Percentiles rank a stretch among this genome's conserved stretches.
Conservation (phyloP, 495 filamentous ascomycete species). For the Aspergillus baeticus region DNA sequence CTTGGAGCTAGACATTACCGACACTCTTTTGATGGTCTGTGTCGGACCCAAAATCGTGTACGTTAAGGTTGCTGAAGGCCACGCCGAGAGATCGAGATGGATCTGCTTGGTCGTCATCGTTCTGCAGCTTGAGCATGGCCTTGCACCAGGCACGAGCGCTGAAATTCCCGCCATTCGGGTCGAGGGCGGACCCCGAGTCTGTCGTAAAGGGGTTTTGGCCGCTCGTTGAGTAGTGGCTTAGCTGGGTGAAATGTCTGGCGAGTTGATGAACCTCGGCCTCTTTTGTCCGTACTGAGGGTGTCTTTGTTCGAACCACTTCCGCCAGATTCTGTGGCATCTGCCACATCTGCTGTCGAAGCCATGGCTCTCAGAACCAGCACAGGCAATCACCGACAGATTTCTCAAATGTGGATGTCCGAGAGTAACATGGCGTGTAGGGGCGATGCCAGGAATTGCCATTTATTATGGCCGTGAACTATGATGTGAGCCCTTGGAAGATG, state of each 20-base stretch:
- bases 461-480: no score
- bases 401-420: no score
- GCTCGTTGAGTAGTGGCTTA: neutral
- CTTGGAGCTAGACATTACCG: conserved; percentile 60
- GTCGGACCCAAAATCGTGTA: conserved; percentile 70
- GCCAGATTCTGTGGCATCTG: no score
- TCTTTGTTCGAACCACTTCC: no score
- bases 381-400: no score
- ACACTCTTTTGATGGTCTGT: conserved; percentile 82
- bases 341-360: no score
- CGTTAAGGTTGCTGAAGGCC: conserved; percentile 61
- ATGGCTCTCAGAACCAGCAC: no score
- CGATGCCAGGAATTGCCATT: no score
- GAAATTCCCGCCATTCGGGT: conserved; percentile 44
- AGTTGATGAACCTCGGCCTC: neutral
- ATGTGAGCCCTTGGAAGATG: no score
- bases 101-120: conserved; percentile 18
- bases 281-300: no score
- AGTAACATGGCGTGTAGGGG: no score
- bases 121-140: conserved; percentile 44
- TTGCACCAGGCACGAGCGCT: conserved; percentile 13
- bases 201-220: neutral
- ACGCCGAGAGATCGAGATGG: conserved; percentile 27
- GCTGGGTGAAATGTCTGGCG: neutral
- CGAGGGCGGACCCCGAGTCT: conserved; percentile 27